Percentiles rank a stretch among this genome's conserved stretches.
These are phyloP conservation scores for Solanum sparsipilum DNA, from an alignment of 257 asterid species.

Conservation along the genomic window DNA sequence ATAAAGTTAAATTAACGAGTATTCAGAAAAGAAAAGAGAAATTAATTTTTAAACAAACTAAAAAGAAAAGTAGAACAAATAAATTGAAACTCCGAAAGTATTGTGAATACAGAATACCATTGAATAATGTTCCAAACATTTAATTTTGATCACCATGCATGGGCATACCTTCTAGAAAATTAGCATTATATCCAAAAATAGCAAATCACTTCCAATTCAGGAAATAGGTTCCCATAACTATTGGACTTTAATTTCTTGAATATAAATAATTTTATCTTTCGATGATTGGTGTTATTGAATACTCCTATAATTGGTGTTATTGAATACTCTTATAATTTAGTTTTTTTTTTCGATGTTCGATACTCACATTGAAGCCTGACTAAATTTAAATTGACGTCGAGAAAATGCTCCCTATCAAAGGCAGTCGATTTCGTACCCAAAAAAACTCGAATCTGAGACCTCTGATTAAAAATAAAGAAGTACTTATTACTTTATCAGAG, in stretches of 20 bases:
- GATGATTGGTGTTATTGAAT: not conserved
- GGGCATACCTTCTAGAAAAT: not conserved
- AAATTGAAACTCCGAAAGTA: fast-evolving
- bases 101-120: not conserved
- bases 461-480: fast-evolving
- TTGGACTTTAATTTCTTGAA: not conserved
- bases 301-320: not conserved
- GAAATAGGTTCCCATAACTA: not conserved
- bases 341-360: too few relatives aligned
- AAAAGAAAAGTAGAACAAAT: too few relatives aligned
- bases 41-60: too few relatives aligned
- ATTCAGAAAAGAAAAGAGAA: too few relatives aligned
- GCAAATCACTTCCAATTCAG: not conserved
- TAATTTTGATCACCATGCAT: not conserved
- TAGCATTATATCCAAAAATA: not conserved
- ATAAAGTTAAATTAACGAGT: too few relatives aligned
- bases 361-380: too few relatives aligned
- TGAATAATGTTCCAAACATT: not conserved
- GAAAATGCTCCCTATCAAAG: too few relatives aligned
- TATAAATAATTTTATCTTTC: not conserved
- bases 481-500: too few relatives aligned
- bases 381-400: too few relatives aligned
- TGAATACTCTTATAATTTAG: too few relatives aligned
- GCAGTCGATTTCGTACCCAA: too few relatives aligned
- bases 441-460: fast-evolving